Evolutionary conservation across 164 flowering plant species (phyloP), one percentile per base, ranked within the genome.

Genomic region (Saururus chinensis): DNA sequence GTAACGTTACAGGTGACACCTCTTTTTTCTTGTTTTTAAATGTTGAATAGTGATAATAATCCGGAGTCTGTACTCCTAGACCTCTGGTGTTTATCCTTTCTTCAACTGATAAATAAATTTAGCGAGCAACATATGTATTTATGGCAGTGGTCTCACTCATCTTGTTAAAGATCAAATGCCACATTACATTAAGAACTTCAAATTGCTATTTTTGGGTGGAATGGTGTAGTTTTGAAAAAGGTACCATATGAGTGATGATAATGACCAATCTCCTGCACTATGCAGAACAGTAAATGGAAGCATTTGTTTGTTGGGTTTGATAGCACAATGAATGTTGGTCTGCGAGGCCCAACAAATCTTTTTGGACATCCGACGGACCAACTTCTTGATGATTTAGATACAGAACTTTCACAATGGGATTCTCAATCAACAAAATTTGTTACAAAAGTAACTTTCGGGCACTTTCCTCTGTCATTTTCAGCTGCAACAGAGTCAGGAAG

Each of bases 291-390:
- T 55, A 74, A 77, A 57, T 52, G 82, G 64, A 90, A 76, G 64
- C 77, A 90, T 81, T 81, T 88, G 25, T 93, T 93, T 74, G 97
- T 93, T 42, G 95, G 95, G 57, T 64, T 93, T 68, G 99, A 93
- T 68, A 90, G 84, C 78, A 78, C 92, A 53, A 80, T 80, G 85
- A 56, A 77, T 45, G 60, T 79, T 51, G 99, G 99, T 60, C 56
- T 87, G 61, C 81, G 96, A 25, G 96, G 97, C 56, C 97, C 99
- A 60, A 89, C 96, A 24, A 90, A 93, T 80, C 79, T 93, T 41
- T 88, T 90, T 77, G 97, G 97, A 51, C 99, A 93, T 77, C 97
- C 99, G 45, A 82, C 95, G 49, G 96, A 90, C 40, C 54, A 81
- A 66, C 73, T 93, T 25, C 74, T 90, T 25, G 55, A 45, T 51